Percentiles rank a stretch among this genome's conserved stretches.
These are phyloP conservation scores for Sclerotinia nivalis DNA, from an alignment of 2,329 filamentous ascomycete species.

Conservation along the genomic window DNA sequence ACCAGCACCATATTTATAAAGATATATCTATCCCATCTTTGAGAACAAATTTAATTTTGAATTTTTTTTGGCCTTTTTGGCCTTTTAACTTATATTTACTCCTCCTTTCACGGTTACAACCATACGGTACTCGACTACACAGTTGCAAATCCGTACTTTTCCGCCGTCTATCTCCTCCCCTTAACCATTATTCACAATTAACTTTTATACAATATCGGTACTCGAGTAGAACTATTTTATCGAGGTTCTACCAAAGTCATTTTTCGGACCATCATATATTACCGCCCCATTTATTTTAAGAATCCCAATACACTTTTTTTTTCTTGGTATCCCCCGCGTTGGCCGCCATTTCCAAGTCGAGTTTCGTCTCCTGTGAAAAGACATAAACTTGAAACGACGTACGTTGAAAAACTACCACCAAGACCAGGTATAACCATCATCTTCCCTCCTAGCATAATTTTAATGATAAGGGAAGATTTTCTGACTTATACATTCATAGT, in stretches of 20 bases:
- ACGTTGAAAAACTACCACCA: slow-evolving; percentile 12
- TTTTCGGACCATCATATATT: slow-evolving; percentile 8
- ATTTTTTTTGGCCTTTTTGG: not conserved
- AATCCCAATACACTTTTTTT: not conserved
- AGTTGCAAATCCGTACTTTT: not conserved
- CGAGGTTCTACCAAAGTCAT: slow-evolving; percentile 7
- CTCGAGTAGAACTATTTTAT: slow-evolving; percentile 8
- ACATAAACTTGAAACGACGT: slow-evolving; percentile 24
- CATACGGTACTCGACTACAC: not conserved
- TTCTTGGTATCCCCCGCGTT: slow-evolving; percentile 15
- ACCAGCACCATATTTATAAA: not conserved
- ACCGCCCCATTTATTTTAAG: slow-evolving; percentile 10
- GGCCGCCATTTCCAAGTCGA: slow-evolving; percentile 13
- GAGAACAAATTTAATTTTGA: not conserved
- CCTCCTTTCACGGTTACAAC: not conserved
- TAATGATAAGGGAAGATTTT: slow-evolving; percentile 16
- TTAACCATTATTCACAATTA: not conserved
- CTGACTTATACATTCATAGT: slow-evolving; percentile 14
- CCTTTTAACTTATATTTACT: not conserved
- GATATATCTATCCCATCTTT: slow-evolving; percentile 9
- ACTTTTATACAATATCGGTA: slow-evolving; percentile 1
- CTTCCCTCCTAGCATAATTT: slow-evolving; percentile 19
- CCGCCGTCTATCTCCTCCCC: not conserved
- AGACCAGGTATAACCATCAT: slow-evolving; percentile 12
- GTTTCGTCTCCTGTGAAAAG: slow-evolving; percentile 21